Percentiles rank a stretch among this genome's conserved stretches.
These are phyloP conservation scores for Epichloe coenophiala DNA, from an alignment of 2,329 filamentous ascomycete species.

Conservation along the genomic window DNA sequence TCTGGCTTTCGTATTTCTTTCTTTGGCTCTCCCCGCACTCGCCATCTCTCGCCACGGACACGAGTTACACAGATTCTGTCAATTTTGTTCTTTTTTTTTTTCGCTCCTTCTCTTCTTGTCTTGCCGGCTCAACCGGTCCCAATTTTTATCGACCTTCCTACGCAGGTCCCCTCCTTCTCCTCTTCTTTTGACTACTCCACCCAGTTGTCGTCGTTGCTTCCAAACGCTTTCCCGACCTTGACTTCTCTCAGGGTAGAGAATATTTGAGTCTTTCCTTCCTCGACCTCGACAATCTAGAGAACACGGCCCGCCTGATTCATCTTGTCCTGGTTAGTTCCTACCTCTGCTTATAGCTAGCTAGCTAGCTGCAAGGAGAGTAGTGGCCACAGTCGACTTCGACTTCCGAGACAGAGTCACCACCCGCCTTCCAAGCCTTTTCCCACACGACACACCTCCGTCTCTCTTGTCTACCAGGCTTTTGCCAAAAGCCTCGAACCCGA, in stretches of 20 bases:
- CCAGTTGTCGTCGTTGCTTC: conserved; percentile 1
- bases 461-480: not conserved
- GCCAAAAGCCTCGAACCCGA: not conserved
- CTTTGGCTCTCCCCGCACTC: not conserved
- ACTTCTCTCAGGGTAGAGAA: not conserved
- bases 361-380: not conserved
- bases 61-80: not conserved
- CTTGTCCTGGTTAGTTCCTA: not conserved
- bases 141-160: not conserved
- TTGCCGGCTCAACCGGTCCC: not conserved
- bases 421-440: not conserved
- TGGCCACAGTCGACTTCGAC: not conserved
- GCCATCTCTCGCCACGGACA: conserved; percentile 1
- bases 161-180: not conserved
- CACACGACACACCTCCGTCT: not conserved
- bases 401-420: not conserved
- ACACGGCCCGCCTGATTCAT: not conserved
- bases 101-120: not conserved
- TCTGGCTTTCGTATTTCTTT: not conserved
- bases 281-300: not conserved
- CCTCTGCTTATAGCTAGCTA: not conserved
- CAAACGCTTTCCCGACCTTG: not conserved
- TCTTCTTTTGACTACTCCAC: not conserved
- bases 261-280: conserved; percentile 1
- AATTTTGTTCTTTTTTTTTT: not conserved